phyloP scores from a whole-genome alignment of 176 grass and related monocot species.

The Oryza brachyantha region DNA sequence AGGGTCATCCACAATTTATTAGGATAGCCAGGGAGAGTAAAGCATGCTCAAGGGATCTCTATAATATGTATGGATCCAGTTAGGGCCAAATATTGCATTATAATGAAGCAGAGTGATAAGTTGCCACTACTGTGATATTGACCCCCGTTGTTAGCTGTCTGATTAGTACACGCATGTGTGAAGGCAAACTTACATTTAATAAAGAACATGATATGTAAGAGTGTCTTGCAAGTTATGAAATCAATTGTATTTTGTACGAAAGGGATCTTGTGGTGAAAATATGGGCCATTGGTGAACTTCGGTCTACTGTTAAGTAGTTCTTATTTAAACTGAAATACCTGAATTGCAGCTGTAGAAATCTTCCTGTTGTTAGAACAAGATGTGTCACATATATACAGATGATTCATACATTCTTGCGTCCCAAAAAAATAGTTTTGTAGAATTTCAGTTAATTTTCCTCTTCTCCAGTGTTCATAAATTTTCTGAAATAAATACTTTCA shows the following conservation, averaged over 20 bases:
- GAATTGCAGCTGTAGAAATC: background rate
- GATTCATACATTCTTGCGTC: background rate
- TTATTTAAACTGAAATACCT: background rate
- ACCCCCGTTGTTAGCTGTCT: background rate
- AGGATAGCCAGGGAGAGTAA: background rate
- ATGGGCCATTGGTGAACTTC: background rate
- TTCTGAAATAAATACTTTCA: background rate
- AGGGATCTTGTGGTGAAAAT: conserved; percentile 20
- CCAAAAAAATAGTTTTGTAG: background rate
- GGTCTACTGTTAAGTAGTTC: background rate
- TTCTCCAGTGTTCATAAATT: background rate
- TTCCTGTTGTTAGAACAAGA: background rate
- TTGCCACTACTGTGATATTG: conserved; percentile 22
- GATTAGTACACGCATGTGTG: conserved; percentile 16
- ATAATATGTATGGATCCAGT: background rate
- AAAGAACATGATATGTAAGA: conserved; percentile 15
- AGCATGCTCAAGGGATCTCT: background rate
- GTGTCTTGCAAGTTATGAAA: conserved; percentile 28
- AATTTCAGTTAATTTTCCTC: background rate
- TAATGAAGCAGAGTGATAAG: background rate
- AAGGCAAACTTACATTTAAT: conserved; percentile 33
- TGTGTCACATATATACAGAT: background rate
- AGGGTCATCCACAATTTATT: background rate
- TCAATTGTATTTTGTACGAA: conserved; percentile 27
- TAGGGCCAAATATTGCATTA: background rate